phyloP scores from a whole-genome alignment of 805 yeast genomes.

The Komagataella ulmi region DNA sequence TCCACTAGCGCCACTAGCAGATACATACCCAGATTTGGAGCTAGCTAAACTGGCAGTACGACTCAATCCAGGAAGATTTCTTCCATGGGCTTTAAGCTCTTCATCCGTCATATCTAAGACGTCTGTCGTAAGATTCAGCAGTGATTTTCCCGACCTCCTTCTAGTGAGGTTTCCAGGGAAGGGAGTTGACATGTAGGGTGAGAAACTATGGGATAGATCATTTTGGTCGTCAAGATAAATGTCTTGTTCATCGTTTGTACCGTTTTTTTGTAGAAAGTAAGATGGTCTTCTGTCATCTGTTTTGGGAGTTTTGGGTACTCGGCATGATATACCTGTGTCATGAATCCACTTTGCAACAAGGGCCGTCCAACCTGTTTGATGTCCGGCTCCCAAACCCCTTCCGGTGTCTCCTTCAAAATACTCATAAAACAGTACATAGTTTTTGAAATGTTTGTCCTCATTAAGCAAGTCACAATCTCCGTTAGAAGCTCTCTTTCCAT shows the following conservation, averaged over 20 bases:
- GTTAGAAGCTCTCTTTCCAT: conserved; percentile 57
- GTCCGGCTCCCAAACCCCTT: conserved; percentile 84
- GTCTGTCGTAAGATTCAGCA: conserved; percentile 53
- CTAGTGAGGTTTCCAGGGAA: conserved; percentile 40
- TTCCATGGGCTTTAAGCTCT: conserved; percentile 23
- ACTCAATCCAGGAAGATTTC: conserved; percentile 17
- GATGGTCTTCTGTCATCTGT: conserved; percentile 19
- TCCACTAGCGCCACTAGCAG: not conserved
- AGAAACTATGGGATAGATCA: conserved; percentile 15
- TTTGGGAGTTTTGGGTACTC: conserved; percentile 24
- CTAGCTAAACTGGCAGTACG: conserved; percentile 10
- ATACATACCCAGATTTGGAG: conserved; percentile 1
- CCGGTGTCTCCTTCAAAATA: conserved; percentile 93
- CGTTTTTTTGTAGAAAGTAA: conserved; percentile 7
- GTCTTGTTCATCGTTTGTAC: conserved; percentile 13
- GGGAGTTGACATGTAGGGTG: conserved; percentile 6
- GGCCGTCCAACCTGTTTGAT: conserved; percentile 96
- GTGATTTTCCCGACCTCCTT: conserved; percentile 64
- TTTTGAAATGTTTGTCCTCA: conserved; percentile 59
- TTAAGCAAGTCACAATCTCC: conserved; percentile 45
- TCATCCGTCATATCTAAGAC: conserved; percentile 57
- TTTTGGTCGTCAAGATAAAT: conserved; percentile 30
- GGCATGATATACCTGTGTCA: conserved; percentile 67
- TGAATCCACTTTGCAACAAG: conserved; percentile 85
- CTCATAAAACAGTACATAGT: conserved; percentile 69